Evolutionary conservation across 306 rosid genomes (phyloP), one percentile per base, ranked within the genome.

Genomic region (Senna tora): DNA sequence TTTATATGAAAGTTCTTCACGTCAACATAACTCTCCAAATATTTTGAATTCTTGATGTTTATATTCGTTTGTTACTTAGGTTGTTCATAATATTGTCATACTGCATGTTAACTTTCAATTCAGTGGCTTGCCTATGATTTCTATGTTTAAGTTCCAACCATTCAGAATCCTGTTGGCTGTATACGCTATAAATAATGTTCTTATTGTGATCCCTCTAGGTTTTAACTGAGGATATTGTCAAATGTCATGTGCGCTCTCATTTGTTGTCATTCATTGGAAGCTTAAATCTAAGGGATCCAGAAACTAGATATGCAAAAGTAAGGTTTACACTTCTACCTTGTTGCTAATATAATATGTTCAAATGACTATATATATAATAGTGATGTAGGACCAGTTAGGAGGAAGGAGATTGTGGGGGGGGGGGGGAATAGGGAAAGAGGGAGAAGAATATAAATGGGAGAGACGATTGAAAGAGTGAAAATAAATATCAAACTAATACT

Each of bases 191-290:
- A 15, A 59, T 72, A 39, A 61, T 43, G 17, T 43, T 67, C 8
- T 69, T 25, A 42, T 65, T 57, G 64, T 60, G 66, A 73, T 64
- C 45, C 63, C 42, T 80, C 80, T 66, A 93, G 97, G 89, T 93
- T 69, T 69, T 93, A 78, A 77, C 84, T 9, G 94, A 89, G 84
- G 97, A 91, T 84, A 78, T 87, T 45, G 71, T 85, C 73, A 93
- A 85, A 87, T 87, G 96, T 67, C 97, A 89, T 59, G 77, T 89
- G 79, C 89, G 76, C 65, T 86, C 94, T 22, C 88, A 80, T 63
- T 73, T 90, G 85, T 76, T 71, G 52, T 86, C 92, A 1, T 67
- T 83, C 55, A 43, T 89, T 71, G 84, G 55, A 63, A 78, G 81
- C 77, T 60, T 30, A 53, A 72, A 74, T 72, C 56, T 74, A 20